phyloP scores from a whole-genome alignment of 805 yeast genomes.

The Saccharomyces eubayanus region DNA sequence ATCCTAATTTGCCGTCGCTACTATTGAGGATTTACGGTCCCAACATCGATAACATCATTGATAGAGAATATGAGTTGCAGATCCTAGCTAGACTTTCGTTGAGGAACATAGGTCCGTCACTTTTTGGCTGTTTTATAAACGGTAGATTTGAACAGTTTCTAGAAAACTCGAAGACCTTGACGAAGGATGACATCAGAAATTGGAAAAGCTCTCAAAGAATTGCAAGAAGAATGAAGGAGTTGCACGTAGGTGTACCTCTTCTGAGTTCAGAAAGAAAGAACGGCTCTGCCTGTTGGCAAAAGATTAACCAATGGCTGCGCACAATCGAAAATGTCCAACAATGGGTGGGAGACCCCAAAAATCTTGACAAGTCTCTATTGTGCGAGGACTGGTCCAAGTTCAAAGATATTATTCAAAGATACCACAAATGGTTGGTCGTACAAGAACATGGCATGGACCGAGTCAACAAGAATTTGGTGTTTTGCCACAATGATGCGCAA shows the following conservation, averaged over 20 bases:
- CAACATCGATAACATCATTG: constrained; percentile 77
- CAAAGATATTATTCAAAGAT: constrained; percentile 39
- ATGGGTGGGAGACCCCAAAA: constrained; percentile 30
- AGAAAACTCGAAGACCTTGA: constrained; percentile 71
- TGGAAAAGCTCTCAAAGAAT: constrained; percentile 72
- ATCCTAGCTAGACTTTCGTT: constrained; percentile 64
- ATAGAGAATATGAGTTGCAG: constrained; percentile 70
- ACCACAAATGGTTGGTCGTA: constrained; percentile 53
- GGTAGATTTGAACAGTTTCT: constrained; percentile 93
- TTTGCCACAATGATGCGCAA: constrained; percentile 95
- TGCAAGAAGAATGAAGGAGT: constrained; percentile 93
- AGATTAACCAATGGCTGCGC: constrained; percentile 63
- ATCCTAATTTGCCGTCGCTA: constrained; percentile 52
- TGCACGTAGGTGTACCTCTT: constrained; percentile 72
- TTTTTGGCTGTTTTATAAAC: constrained; percentile 82
- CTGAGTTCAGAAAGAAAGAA: constrained; percentile 43
- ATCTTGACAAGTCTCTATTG: constrained; percentile 33
- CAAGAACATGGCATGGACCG: constrained; percentile 8
- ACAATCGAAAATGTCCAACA: constrained; percentile 35
- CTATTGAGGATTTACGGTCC: constrained; percentile 82
- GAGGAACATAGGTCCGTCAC: constrained; percentile 77
- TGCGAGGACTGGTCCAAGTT: constrained; percentile 40
- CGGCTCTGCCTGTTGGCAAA: constrained; percentile 65
- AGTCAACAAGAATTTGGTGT: constrained; percentile 44
- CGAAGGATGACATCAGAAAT: constrained; percentile 63